Evolutionary conservation across 768 basidiomycete genomes (phyloP).

Genomic region (Rhodotorula graminis): DNA sequence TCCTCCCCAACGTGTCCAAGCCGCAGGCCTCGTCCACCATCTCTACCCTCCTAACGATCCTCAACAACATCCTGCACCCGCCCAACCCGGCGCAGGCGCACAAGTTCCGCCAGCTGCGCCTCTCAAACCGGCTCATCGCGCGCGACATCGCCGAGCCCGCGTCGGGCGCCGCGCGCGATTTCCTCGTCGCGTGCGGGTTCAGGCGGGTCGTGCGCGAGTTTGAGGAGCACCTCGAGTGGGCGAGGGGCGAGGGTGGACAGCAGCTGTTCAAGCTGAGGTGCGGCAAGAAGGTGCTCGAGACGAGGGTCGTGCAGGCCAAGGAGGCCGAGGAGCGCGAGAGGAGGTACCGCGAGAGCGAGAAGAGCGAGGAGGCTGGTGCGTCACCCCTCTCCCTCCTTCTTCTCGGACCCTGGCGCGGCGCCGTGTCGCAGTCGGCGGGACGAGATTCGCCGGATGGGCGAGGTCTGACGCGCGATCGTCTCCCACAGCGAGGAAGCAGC

Average conservation of each 20-base stretch:
- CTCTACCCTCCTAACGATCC: conserved; percentile 16
- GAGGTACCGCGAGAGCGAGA: conserved; percentile 32
- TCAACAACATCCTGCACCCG: conserved; percentile 30
- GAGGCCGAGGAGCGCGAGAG: conserved; percentile 32
- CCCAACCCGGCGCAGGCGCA: conserved; percentile 22
- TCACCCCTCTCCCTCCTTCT: not conserved
- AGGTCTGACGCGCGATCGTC: no score
- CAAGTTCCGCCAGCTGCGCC: conserved; percentile 35
- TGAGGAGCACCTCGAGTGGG: conserved; percentile 12
- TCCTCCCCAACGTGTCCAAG: conserved; percentile 30
- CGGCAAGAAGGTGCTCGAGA: conserved; percentile 13
- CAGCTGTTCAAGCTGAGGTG: conserved; percentile 21
- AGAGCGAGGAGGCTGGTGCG: conserved; percentile 22
- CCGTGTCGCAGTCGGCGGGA: no score
- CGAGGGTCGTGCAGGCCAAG: conserved; percentile 3
- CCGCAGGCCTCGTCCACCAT: conserved; percentile 32
- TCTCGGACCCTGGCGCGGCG: no score
- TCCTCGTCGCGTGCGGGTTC: conserved; percentile 15
- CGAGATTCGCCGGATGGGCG: no score
- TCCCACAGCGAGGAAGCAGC: conserved; percentile 8
- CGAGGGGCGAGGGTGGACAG: conserved; percentile 5
- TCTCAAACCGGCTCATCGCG: conserved; percentile 24
- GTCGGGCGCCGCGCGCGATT: conserved; percentile 11
- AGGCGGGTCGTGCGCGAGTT: conserved; percentile 14
- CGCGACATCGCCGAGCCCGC: conserved; percentile 15